Base-by-base conservation (phyloP, 306 rosid species). In the Castanea mollissima region DNA sequence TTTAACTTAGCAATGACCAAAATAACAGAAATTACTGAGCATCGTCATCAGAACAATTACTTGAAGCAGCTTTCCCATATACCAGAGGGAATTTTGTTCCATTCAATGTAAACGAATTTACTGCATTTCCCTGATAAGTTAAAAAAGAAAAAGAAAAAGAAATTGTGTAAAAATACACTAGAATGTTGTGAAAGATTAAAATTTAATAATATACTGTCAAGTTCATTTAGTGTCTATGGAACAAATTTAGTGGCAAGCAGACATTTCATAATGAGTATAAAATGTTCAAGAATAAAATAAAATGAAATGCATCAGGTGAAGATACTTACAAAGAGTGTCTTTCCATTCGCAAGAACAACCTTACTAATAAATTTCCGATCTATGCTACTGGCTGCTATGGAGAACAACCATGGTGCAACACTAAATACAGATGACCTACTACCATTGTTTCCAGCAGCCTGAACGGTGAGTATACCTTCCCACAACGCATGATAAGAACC, bases 401-500 rank as follows among this genome's bases (percentile, higher is more conserved):
- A 31, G 2, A 77, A 8, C 29, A 77, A 10, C 85, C 85, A 82
- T 18, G 85, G 85, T 1, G 85, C 77, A 7, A 60, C 11, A 55
- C 81, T 82, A 2, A 78, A 27, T 3, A 59, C 19, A 6, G 72
- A 1, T 2, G 52, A n/a, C 32, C 3, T 19, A 13, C 0, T 25
- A 23, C 86, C 82, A 13, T 11, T 0, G 55, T 83, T 83, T 29
- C 86, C 83, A 2, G 83, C 86, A 46, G 80, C 15, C 8, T 83
- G 3, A 10, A 62, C 16, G 2, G 83, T 78, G 25, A 78, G 31
- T 29, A 83, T 34, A 55, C 79, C 77, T 83, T 60, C 79, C 60
- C 46, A 16, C 84, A 81, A 56, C 2, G 76, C 84, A 69, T 81
- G 84, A 32, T 75, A 75, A n/a, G 84, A 58, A 23, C 80, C 86